A percentile compares a stretch with the other conserved stretches of the same genome.
These are phyloP conservation scores for Russula ochroleuca DNA, from an alignment of 768 basidiomycete genomes.

Conservation along the genomic window DNA sequence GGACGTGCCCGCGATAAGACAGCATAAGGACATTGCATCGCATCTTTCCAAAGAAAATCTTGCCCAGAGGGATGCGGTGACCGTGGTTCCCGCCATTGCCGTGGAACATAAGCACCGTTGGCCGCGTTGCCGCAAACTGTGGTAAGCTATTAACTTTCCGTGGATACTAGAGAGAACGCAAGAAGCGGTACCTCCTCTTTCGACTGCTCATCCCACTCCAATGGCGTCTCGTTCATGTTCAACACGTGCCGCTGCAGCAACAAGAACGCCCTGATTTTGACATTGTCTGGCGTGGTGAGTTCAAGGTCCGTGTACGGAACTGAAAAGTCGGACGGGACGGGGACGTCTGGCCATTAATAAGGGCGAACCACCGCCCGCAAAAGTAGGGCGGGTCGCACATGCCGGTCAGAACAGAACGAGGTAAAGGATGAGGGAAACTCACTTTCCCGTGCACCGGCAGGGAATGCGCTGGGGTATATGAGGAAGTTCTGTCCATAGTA, in stretches of 20 bases:
- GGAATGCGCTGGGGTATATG: conserved; percentile 84
- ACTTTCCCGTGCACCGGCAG: conserved; percentile 78
- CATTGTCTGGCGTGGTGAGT: conserved; percentile 65
- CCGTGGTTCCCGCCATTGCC: conserved; percentile 87
- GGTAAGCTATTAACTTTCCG: neutral
- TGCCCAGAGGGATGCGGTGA: conserved; percentile 84
- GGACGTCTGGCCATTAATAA: conserved; percentile 50
- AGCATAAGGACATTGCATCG: conserved; percentile 93
- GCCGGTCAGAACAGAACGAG: neutral
- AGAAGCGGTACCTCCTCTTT: conserved; percentile 54
- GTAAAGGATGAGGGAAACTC: conserved; percentile 18
- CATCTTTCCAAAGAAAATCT: conserved; percentile 75
- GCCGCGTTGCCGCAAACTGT: conserved; percentile 51
- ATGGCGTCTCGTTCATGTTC: conserved; percentile 30
- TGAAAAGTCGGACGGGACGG: conserved; percentile 61
- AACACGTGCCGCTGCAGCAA: conserved; percentile 59
- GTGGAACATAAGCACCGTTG: conserved; percentile 91
- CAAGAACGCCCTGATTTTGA: conserved; percentile 73
- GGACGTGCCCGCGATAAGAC: conserved; percentile 80
- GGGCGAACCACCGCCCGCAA: neutral
- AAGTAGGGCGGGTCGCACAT: neutral
- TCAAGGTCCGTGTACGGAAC: conserved; percentile 72
- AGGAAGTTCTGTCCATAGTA: conserved; percentile 85
- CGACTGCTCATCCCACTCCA: conserved; percentile 36
- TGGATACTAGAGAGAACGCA: neutral